Evolutionary conservation across 768 basidiomycete genomes (phyloP), one percentile per base, ranked within the genome.

Genomic region (Pisolithus marmoratus): DNA sequence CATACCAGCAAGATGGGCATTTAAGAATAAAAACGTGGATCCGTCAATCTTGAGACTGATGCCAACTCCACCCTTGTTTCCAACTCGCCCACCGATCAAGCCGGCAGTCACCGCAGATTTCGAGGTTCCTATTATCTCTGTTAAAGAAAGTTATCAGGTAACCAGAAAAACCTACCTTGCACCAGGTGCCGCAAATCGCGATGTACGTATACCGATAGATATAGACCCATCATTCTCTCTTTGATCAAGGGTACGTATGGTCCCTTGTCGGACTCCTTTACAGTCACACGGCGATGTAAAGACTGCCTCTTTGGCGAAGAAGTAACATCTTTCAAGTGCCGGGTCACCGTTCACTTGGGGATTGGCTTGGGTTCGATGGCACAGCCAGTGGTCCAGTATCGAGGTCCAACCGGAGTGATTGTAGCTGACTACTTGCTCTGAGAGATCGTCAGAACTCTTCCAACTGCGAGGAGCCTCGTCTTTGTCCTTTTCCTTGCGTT

Each of bases 41-140:
- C 84, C 86, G 44, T 81, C 83, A 19, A 97, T 73, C 58, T 92
- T 85, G 41, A 95, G 68, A 54, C 87, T 89, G 55, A 96, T 85
- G n/a, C 90, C 94, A 23, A 94, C 90, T 15, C 87, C 90, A 1
- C 94, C 82, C 64, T 97, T 97, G 64, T 97, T 97, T 5, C 94
- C 94, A 2, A 96, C 76, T 44, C 94, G 72, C 0, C 94, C 94
- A 3, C 91, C 91, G 24, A 95, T 90, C 22, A 96, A 72, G 4
- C 94, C 94, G 15, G 94, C 81, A 1, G 93, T 87, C 1, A 97
- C 94, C 19, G 83, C 82, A 14, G 87, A 85, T 57, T 85, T 88
- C 4, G 89, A 90, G 12, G 77, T 81, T 15, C 87, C 88, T 86
- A 38, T 14, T 24, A 20, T 19, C 46, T 17, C 31, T 4, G 47